A percentile compares a stretch with the other conserved stretches of the same genome.
These are phyloP conservation scores for Naganishia cerealis DNA, from an alignment of 1,284 basidiomycete genomes.

Conservation along the genomic window DNA sequence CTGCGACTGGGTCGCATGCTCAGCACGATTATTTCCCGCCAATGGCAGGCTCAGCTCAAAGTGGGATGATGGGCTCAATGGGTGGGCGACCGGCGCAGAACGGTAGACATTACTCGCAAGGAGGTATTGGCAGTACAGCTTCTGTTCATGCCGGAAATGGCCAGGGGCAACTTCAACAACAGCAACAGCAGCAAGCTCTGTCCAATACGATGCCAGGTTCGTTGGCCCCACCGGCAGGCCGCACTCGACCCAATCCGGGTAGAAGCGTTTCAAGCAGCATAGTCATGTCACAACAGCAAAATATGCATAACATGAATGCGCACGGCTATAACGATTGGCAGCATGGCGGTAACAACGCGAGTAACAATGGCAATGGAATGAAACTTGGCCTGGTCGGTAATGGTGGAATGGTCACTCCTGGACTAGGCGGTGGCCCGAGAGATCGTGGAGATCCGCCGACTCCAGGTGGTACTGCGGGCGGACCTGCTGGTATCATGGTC, in stretches of 20 bases:
- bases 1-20: background rate
- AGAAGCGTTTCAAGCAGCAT: slow-evolving; percentile 36
- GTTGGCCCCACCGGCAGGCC: background rate
- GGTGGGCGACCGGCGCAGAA: slow-evolving; percentile 7
- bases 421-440: slow-evolving; percentile 24
- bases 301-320: slow-evolving; percentile 1
- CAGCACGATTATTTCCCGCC: slow-evolving; percentile 28
- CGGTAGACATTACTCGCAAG: slow-evolving; percentile 13
- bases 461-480: slow-evolving; percentile 58
- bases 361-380: slow-evolving; percentile 20
- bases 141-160: background rate
- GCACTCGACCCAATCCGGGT: slow-evolving; percentile 36
- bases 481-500: slow-evolving; percentile 75
- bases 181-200: slow-evolving; percentile 1
- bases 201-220: background rate
- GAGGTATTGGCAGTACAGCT: background rate
- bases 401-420: slow-evolving; percentile 32
- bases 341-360: slow-evolving; percentile 7
- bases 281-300: slow-evolving; percentile 14
- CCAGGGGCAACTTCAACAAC: slow-evolving; percentile 3
- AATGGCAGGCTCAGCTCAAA: slow-evolving; percentile 5
- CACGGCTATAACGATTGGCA: slow-evolving; percentile 24
- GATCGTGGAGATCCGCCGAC: slow-evolving; percentile 24
- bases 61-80: background rate
- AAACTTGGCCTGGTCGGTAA: slow-evolving; percentile 26